These are phyloP conservation scores for Fusarium dlaminii DNA, from an alignment of 2,329 filamentous ascomycete species.

Conservation along the genomic window DNA sequence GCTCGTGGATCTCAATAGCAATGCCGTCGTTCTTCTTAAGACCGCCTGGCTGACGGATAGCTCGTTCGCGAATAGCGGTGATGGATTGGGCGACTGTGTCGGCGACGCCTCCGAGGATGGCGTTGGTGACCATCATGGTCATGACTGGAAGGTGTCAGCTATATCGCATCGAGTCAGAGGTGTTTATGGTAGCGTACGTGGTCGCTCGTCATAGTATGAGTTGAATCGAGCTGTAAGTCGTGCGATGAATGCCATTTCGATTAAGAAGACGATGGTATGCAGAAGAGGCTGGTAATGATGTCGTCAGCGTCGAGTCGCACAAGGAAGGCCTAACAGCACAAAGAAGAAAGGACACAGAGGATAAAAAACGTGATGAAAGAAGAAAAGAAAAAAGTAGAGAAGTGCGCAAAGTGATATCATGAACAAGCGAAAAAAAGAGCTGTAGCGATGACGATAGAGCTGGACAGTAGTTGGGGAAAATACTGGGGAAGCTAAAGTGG, in stretches of 20 bases:
- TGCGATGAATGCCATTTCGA: slow-evolving; percentile 88
- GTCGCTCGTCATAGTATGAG: slow-evolving; percentile 89
- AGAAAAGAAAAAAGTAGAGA: neutral
- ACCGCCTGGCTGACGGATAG: slow-evolving; percentile 69
- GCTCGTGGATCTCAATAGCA: slow-evolving; percentile 87
- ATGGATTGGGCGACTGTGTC: slow-evolving; percentile 96
- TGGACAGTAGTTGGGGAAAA: slow-evolving; percentile 23
- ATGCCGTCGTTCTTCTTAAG: slow-evolving; percentile 73
- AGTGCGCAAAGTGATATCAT: neutral
- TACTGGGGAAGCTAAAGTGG: slow-evolving; percentile 32
- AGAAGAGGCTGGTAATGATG: slow-evolving; percentile 76
- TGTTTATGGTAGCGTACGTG: slow-evolving; percentile 63
- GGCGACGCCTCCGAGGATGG: slow-evolving; percentile 92
- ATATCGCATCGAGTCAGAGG: neutral
- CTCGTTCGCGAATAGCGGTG: slow-evolving; percentile 79
- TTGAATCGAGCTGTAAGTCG: slow-evolving; percentile 90
- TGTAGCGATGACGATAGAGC: slow-evolving; percentile 17
- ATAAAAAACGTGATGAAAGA: neutral
- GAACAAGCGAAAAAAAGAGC: slow-evolving; percentile 3
- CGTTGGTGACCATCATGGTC: slow-evolving; percentile 99
- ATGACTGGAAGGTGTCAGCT: slow-evolving; percentile 67
- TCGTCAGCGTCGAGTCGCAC: slow-evolving; percentile 37
- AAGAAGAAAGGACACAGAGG: neutral
- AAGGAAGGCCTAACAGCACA: slow-evolving; percentile 14
- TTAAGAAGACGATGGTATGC: slow-evolving; percentile 83